Percentiles rank a stretch among this genome's conserved stretches.
Conservation (phyloP, 805 yeast genomes). For the Candida adriatica region DNA sequence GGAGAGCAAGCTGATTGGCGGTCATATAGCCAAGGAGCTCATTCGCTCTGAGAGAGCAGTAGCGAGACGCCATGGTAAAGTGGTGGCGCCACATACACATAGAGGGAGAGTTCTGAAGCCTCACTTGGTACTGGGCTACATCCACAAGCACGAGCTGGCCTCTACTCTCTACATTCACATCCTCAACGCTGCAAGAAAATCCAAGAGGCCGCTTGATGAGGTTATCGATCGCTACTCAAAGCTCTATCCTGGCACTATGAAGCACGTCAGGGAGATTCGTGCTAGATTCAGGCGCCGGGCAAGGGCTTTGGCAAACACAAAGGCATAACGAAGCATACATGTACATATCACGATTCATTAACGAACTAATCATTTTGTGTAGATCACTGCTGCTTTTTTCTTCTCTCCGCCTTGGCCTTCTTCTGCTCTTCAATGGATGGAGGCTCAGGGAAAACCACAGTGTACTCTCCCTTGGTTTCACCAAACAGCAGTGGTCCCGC, state of each 20-base stretch:
- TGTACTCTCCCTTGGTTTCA: constrained; percentile 30
- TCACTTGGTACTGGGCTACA: constrained; percentile 22
- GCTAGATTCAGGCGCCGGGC: constrained; percentile 5
- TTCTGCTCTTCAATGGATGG: constrained; percentile 6
- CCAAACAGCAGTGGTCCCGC: constrained; percentile 79
- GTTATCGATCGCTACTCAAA: constrained; percentile 15
- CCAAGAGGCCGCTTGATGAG: constrained; percentile 8
- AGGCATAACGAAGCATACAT: neutral
- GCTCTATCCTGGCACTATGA: constrained; percentile 28
- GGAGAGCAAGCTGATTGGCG: constrained; percentile 31
- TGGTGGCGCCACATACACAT: constrained; percentile 5
- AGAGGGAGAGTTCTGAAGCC: constrained; percentile 22
- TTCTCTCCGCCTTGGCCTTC: constrained; percentile 10
- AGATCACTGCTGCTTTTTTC: constrained; percentile 4
- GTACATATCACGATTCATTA: neutral
- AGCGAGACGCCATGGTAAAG: neutral
- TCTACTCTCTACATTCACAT: constrained; percentile 23
- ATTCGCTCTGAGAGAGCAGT: constrained; percentile 6
- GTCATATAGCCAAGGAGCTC: constrained; percentile 22
- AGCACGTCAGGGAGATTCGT: constrained; percentile 17
- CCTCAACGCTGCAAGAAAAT: constrained; percentile 6
- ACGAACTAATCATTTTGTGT: neutral
- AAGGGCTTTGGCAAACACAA: neutral
- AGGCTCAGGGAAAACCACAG: constrained; percentile 15
- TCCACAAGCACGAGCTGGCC: constrained; percentile 14